phyloP scores from a whole-genome alignment of 2,329 filamentous ascomycete genomes.

The Fusarium foetens region DNA sequence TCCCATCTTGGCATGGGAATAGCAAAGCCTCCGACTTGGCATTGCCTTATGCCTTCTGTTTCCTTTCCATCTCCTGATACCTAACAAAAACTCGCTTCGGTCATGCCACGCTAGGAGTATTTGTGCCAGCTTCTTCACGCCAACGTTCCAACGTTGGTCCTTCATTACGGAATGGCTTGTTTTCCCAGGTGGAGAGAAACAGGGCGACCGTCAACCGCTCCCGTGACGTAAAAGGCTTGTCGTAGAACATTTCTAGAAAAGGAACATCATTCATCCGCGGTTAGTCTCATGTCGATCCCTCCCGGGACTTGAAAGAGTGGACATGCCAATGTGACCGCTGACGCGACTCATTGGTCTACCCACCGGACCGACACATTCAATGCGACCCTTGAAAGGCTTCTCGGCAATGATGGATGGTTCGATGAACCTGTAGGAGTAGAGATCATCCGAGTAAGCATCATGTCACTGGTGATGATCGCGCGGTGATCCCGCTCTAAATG shows the following conservation, averaged over 20 bases:
- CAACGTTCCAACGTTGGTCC: background rate
- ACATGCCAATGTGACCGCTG: background rate
- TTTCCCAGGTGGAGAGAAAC: background rate
- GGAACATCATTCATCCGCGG: constrained; percentile 18
- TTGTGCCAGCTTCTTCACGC: background rate
- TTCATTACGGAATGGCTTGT: background rate
- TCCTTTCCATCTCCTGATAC: background rate
- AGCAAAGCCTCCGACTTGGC: background rate
- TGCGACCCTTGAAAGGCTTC: background rate
- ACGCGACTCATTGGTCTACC: constrained; percentile 1
- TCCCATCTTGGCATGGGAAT: constrained; percentile 21
- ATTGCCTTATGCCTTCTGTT: background rate
- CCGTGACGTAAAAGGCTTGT: constrained; percentile 23
- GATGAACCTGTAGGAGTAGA: constrained; percentile 8
- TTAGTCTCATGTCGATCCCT: constrained; percentile 20
- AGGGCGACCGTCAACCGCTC: constrained; percentile 11
- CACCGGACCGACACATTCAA: constrained; percentile 16
- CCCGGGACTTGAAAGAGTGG: background rate
- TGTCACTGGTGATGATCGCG: constrained; percentile 18
- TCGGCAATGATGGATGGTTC: constrained; percentile 11
- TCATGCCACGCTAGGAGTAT: background rate
- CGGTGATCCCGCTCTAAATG: constrained; percentile 9
- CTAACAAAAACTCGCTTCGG: too few relatives aligned
- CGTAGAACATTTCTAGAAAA: constrained; percentile 34
- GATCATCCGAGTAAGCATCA: constrained; percentile 6